Evolutionary conservation across 495 filamentous ascomycete species (phyloP).

Genomic region (Evernia prunastri): DNA sequence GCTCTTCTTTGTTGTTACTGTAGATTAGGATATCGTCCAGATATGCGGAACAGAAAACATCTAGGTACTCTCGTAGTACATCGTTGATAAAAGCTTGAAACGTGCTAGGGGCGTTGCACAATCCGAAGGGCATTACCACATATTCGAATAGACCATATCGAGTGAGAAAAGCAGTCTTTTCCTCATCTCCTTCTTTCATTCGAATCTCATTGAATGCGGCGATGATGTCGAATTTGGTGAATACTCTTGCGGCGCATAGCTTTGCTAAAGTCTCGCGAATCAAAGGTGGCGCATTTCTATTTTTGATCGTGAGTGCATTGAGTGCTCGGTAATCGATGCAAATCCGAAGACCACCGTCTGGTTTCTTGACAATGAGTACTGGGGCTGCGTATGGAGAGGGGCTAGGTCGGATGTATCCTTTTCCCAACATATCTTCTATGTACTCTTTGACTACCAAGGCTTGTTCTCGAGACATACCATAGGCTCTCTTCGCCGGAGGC

Average conservation of each 20-base stretch:
- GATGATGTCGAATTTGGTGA: neutral
- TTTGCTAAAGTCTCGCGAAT: neutral
- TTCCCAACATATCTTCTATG: neutral
- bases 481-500: neutral
- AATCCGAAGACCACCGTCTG: neutral
- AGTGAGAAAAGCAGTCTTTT: neutral
- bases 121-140: neutral
- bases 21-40: slow-evolving; percentile 6
- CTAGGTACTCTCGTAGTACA: neutral
- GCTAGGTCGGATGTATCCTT: slow-evolving; percentile 26
- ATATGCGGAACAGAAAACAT: neutral
- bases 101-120: neutral
- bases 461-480: neutral
- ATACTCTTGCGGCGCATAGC: slow-evolving; percentile 7
- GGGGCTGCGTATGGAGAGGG: neutral
- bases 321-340: neutral
- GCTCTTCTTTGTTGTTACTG: neutral
- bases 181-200: neutral
- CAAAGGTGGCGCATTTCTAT: neutral
- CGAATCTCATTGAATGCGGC: neutral
- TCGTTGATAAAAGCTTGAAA: neutral
- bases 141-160: neutral
- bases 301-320: slow-evolving; percentile 3
- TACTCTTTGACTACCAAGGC: neutral
- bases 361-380: slow-evolving; percentile 16